Conservation (phyloP, 768 basidiomycete species). For the Rubroboletus pulcherrimus region DNA sequence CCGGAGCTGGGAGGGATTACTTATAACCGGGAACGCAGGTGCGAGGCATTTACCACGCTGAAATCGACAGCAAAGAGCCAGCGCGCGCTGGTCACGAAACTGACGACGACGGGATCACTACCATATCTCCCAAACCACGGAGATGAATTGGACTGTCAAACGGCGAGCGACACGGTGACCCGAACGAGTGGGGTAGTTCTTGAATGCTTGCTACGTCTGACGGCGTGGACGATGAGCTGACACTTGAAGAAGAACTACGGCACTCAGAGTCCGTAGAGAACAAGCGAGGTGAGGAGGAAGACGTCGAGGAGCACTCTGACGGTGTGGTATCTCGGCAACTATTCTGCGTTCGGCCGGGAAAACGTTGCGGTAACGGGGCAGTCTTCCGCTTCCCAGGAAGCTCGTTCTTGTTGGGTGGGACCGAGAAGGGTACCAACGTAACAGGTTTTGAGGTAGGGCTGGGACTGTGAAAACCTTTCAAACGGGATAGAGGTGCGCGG, state of each 20-base stretch:
- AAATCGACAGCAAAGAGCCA: neutral
- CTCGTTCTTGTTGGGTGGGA: neutral
- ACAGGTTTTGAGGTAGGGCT: neutral
- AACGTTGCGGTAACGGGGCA: slow-evolving; percentile 5
- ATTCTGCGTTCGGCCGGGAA: neutral
- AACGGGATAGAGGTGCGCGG: neutral
- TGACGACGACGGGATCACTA: neutral
- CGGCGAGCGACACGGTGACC: neutral
- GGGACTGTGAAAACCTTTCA: slow-evolving; percentile 1
- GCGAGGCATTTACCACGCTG: neutral
- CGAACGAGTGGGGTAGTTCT: neutral
- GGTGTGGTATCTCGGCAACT: neutral
- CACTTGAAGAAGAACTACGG: slow-evolving; percentile 1
- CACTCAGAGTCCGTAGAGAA: neutral
- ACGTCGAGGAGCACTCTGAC: slow-evolving; percentile 7
- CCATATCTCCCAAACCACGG: neutral
- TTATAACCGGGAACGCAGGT: too few relatives aligned
- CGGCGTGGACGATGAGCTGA: neutral
- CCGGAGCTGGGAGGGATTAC: neutral
- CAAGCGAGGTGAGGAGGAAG: slow-evolving; percentile 1
- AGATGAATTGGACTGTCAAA: neutral
- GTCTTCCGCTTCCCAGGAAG: neutral
- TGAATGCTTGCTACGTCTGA: neutral
- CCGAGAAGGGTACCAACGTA: slow-evolving; percentile 8
- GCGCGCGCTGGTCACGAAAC: neutral